phyloP scores from a whole-genome alignment of 306 rosid genomes.

The Glycine soja region DNA sequence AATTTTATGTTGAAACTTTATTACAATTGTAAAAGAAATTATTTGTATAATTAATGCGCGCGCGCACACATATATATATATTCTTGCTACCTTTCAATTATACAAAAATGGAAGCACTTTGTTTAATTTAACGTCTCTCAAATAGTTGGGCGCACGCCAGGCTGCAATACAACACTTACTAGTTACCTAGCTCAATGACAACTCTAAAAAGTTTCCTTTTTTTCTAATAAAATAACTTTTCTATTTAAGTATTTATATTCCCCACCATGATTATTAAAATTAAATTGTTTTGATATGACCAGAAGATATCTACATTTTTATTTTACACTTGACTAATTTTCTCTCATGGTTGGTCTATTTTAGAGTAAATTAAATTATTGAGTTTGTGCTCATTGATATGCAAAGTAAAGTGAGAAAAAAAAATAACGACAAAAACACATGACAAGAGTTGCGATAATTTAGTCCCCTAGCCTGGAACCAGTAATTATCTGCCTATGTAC shows the following conservation, averaged over 20 bases:
- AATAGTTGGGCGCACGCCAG: not conserved
- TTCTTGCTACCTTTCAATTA: conserved; percentile 11
- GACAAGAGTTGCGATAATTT: not conserved
- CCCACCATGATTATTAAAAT: not conserved
- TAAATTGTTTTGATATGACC: too few species aligned
- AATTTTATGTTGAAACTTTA: not conserved
- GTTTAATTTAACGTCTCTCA: not conserved
- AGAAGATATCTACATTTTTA: too few species aligned
- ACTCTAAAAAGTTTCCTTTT: not conserved
- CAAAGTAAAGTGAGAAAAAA: not conserved
- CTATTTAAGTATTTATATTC: not conserved
- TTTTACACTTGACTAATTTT: too few species aligned
- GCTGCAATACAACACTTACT: not conserved
- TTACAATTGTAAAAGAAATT: not conserved
- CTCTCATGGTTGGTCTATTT: too few species aligned
- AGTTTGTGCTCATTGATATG: not conserved
- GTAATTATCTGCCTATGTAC: not conserved
- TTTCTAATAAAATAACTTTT: too few species aligned
- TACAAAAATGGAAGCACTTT: not conserved
- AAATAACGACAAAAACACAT: not conserved
- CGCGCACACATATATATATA: too few species aligned
- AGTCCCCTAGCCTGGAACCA: conserved; percentile 1
- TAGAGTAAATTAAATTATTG: not conserved
- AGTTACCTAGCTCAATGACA: not conserved
- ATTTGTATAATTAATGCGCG: not conserved